A percentile compares a stretch with the other conserved stretches of the same genome.
Evolutionary conservation across 306 rosid genomes (phyloP).

Genomic region (Sicyos baderoa): DNA sequence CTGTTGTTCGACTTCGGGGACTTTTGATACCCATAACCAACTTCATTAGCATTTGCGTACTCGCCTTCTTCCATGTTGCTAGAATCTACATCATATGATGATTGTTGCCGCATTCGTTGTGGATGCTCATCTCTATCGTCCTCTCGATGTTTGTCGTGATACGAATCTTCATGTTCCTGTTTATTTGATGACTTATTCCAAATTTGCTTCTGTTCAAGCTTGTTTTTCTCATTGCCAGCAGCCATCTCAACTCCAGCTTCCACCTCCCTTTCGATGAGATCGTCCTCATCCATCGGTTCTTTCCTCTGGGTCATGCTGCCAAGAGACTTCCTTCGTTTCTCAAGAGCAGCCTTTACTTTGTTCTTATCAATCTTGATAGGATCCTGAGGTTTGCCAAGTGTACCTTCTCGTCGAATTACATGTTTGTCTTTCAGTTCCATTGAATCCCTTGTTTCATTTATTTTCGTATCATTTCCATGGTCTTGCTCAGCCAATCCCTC

Average conservation of each 20-base stretch:
- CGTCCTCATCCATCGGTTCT: conserved; percentile 87
- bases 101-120: conserved; percentile 31
- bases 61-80: conserved; percentile 87
- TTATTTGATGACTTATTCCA: conserved; percentile 61
- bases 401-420: conserved; percentile 40
- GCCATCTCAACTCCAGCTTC: conserved; percentile 92
- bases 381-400: conserved; percentile 52
- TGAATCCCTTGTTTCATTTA: conserved; percentile 48
- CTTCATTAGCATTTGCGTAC: conserved; percentile 40
- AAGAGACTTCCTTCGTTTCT: conserved; percentile 76
- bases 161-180: conserved; percentile 40
- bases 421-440: conserved; percentile 57
- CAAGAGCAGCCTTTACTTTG: conserved; percentile 87
- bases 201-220: conserved; percentile 65
- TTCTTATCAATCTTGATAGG: conserved; percentile 70
- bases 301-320: conserved; percentile 56
- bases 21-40: conserved; percentile 27
- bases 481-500: conserved; percentile 42
- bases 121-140: conserved; percentile 39
- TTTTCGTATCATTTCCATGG: conserved; percentile 40
- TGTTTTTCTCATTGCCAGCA: conserved; percentile 61
- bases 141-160: conserved; percentile 53
- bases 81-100: conserved; percentile 35
- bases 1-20: conserved; percentile 56
- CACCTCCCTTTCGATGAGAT: conserved; percentile 86